phyloP scores from a whole-genome alignment of 2,329 filamentous ascomycete genomes.

The Ophioceras dolichostomum region DNA sequence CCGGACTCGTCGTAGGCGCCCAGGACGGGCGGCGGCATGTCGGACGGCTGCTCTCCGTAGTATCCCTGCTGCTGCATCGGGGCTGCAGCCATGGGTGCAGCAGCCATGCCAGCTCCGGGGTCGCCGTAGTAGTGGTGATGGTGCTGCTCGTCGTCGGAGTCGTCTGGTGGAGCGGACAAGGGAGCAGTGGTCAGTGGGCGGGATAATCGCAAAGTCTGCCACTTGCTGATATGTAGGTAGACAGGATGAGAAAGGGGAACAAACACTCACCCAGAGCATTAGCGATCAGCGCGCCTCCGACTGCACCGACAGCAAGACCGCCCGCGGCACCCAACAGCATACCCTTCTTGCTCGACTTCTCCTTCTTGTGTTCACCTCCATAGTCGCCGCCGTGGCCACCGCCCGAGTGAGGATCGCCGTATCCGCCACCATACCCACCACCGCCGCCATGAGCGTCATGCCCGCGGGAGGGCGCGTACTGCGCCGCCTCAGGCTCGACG shows the following conservation, averaged over 20 bases:
- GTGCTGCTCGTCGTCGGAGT: constrained; percentile 15
- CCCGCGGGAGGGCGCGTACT: no score
- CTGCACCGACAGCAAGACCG: constrained; percentile 41
- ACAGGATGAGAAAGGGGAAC: background rate
- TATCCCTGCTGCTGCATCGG: constrained; percentile 6
- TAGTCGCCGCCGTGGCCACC: no score
- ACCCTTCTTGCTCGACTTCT: constrained; percentile 32
- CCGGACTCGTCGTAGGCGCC: constrained; percentile 4
- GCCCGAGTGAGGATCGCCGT: no score
- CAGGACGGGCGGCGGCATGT: constrained; percentile 3
- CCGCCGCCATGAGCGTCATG: no score
- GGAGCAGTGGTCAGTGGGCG: background rate
- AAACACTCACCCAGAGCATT: constrained; percentile 38
- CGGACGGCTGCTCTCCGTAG: constrained; percentile 4
- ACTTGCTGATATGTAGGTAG: no score
- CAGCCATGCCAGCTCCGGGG: background rate
- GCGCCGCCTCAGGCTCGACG: no score
- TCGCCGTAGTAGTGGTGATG: background rate
- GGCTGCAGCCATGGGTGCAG: constrained; percentile 2
- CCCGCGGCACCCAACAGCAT: constrained; percentile 43
- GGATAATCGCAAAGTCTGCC: background rate
- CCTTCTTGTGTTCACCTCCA: no score
- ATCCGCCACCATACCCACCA: no score
- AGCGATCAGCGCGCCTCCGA: constrained; percentile 44
- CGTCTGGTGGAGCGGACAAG: constrained; percentile 11